phyloP scores from a whole-genome alignment of 2,329 filamentous ascomycete species.

The Fusarium lateritium region DNA sequence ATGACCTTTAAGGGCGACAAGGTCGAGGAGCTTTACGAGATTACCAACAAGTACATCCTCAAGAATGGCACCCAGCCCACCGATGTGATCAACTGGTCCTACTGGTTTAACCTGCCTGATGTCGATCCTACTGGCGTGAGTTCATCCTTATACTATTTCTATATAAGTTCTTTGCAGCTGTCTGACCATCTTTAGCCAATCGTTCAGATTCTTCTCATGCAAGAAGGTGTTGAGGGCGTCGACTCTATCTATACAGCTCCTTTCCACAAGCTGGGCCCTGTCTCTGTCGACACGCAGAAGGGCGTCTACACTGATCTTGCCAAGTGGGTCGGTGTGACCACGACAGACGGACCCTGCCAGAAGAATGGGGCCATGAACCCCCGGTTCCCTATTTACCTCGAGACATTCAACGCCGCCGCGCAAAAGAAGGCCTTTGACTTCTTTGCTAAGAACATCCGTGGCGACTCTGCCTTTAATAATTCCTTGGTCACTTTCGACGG shows the following conservation, averaged over 20 bases:
- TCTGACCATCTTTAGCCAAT: conserved; percentile 52
- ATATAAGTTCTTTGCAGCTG: too few species aligned
- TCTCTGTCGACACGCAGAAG: conserved; percentile 47
- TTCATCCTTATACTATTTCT: background rate
- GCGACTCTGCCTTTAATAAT: conserved; percentile 24
- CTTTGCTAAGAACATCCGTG: conserved; percentile 23
- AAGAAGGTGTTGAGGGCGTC: conserved; percentile 59
- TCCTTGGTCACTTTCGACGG: conserved; percentile 69
- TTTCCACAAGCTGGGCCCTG: conserved; percentile 60
- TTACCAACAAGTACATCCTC: conserved; percentile 61
- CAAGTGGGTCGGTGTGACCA: conserved; percentile 35
- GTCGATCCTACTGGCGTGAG: conserved; percentile 59
- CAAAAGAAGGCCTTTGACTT: conserved; percentile 32
- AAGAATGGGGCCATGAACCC: conserved; percentile 43
- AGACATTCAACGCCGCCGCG: conserved; percentile 28
- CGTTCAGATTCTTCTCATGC: conserved; percentile 60
- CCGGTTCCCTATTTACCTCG: conserved; percentile 42
- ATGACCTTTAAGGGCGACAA: conserved; percentile 64
- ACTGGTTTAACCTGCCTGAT: conserved; percentile 59
- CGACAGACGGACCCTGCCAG: conserved; percentile 33
- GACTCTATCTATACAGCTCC: conserved; percentile 58
- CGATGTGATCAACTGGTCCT: conserved; percentile 65
- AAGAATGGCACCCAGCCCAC: conserved; percentile 55
- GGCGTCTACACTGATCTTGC: conserved; percentile 41
- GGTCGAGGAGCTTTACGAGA: conserved; percentile 62